Evolutionary conservation across 2,329 filamentous ascomycete genomes (phyloP).

Genomic region (Ophiostoma populinum): DNA sequence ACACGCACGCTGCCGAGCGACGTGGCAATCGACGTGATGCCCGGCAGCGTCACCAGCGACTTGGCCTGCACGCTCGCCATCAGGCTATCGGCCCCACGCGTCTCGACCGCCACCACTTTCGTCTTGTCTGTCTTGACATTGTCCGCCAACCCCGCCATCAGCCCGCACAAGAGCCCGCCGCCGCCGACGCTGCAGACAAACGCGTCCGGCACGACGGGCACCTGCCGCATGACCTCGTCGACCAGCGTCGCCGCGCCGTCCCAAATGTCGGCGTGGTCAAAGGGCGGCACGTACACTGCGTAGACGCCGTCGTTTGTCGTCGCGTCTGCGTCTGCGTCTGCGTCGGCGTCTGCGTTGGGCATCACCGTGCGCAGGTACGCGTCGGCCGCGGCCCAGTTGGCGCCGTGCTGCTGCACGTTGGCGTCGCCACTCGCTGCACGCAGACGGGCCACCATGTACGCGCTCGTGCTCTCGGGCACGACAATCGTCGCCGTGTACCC

Average conservation of each 20-base stretch:
- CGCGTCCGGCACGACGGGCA: conserved; percentile 31
- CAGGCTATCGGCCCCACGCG: conserved; percentile 51
- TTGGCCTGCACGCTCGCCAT: conserved; percentile 34
- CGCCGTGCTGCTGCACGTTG: conserved; percentile 41
- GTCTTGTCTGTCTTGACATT: no score
- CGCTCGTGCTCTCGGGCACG: conserved; percentile 46
- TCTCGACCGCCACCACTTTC: conserved; percentile 52
- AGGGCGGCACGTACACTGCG: conserved; percentile 47
- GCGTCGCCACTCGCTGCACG: conserved; percentile 47
- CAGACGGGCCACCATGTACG: conserved; percentile 52
- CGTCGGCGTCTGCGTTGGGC: conserved; percentile 13
- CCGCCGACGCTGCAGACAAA: conserved; percentile 56
- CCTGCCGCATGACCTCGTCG: conserved; percentile 23
- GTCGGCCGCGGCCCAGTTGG: conserved; percentile 53
- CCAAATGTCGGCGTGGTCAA: conserved; percentile 51
- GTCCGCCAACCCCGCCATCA: no score
- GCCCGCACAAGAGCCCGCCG: conserved; percentile 51
- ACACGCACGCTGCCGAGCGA: conserved; percentile 54
- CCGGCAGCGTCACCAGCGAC: conserved; percentile 41
- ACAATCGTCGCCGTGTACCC: conserved; percentile 51
- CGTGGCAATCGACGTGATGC: conserved; percentile 55
- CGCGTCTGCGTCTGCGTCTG: conserved; percentile 23
- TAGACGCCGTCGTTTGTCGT: conserved; percentile 15
- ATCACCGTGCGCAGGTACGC: conserved; percentile 41
- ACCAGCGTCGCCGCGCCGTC: conserved; percentile 41